These are phyloP conservation scores for Nemophila menziesii DNA, from an alignment of 257 asterid species.

Conservation along the genomic window DNA sequence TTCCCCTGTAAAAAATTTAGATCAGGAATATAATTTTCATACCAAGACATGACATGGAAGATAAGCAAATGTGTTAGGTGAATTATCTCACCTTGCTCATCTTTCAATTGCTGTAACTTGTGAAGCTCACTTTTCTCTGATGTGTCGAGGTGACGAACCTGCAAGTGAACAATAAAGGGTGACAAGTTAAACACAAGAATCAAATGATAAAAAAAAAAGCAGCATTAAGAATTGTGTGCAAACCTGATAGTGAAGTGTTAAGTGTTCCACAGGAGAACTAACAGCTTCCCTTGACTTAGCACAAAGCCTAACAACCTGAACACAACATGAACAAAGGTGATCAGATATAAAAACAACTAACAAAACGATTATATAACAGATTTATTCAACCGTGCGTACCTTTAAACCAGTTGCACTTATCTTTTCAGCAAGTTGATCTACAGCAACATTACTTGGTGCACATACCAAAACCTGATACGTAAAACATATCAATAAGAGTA, in stretches of 20 bases:
- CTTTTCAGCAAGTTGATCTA: constrained; percentile 97
- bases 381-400: constrained; percentile 25
- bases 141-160: constrained; percentile 92
- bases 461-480: constrained; percentile 79
- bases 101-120: constrained; percentile 93
- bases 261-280: constrained; percentile 82
- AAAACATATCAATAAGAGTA: background rate
- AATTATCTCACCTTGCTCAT: constrained; percentile 61
- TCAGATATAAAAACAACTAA: background rate
- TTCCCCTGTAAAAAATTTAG: constrained; percentile 56
- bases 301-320: constrained; percentile 74
- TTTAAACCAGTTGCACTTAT: constrained; percentile 96
- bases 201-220: background rate
- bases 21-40: background rate
- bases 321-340: background rate
- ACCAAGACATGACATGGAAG: constrained; percentile 1
- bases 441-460: constrained; percentile 99
- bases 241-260: constrained; percentile 97
- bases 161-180: constrained; percentile 22
- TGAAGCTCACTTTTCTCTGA: constrained; percentile 85
- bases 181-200: background rate
- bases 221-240: constrained; percentile 4
- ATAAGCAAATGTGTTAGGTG: background rate
- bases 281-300: constrained; percentile 91
- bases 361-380: background rate